Conservation (phyloP, 176 grass and related monocot species). For the Oryza brachyantha region DNA sequence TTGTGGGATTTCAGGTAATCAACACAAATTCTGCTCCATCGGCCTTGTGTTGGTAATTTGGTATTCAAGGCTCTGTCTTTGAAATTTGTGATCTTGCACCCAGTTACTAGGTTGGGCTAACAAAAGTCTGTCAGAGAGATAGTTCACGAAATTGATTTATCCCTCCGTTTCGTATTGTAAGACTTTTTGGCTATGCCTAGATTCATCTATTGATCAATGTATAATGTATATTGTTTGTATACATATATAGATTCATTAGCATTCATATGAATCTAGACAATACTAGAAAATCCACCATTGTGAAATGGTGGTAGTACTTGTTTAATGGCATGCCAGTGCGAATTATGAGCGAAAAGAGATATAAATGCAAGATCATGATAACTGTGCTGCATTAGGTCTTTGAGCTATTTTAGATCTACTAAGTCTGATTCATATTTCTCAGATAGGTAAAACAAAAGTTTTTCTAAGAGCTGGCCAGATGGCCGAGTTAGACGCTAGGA, state of each 20-base stretch:
- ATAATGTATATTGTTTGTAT: no score
- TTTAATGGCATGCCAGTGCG: no score
- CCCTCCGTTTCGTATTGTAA: no score
- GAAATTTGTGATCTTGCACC: background rate
- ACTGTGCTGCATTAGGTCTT: background rate
- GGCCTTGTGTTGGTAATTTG: background rate
- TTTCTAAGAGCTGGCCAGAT: conserved; percentile 99
- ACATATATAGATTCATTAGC: no score
- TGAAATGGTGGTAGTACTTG: no score
- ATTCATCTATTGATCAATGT: no score
- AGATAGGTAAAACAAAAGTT: conserved; percentile 99
- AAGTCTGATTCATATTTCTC: conserved; percentile 34
- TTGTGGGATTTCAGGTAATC: conserved; percentile 88
- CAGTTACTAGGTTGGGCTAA: background rate
- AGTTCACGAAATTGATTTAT: background rate
- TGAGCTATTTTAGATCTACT: conserved; percentile 25
- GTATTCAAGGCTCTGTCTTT: background rate
- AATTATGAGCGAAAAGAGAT: background rate
- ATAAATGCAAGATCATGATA: background rate
- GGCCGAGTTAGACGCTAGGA: conserved; percentile 95
- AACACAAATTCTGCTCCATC: conserved; percentile 22
- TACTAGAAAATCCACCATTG: no score
- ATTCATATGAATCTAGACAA: no score
- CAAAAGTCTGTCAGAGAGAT: conserved; percentile 10
- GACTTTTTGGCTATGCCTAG: no score